Evolutionary conservation across 805 yeast species (phyloP), one percentile per base, ranked within the genome.

Genomic region (Isabelozyma rhagii): DNA sequence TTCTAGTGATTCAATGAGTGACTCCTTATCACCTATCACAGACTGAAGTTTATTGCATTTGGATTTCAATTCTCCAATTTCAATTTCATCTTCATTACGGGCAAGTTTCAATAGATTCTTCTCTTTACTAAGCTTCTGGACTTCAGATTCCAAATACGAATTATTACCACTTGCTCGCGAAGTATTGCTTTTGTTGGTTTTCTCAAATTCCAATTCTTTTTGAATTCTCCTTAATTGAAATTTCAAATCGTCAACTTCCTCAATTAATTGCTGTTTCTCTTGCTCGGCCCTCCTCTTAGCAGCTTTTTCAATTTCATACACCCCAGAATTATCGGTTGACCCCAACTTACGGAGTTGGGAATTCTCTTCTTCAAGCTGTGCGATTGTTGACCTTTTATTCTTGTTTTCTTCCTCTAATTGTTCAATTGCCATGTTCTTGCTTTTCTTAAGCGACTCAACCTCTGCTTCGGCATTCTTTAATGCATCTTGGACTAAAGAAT

Each of bases 1-100:
- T 46, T 66, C 68, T 47, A 75, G 57, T 6, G 68, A 59, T 9
- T 64, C 63, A 14, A 72, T 55, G 15, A 70, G 69, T 14, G 62
- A 56, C 41, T 77, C 80, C 52, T 72, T 77, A 14, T 61, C 67
- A 5, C 57, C 54, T 3, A 73, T 44, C 5, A 42, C 52, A 8
- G 47, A 47, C 46, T 55, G 55, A 15, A 62, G 58, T 34, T 56
- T 45, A 57, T 34, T 15, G 9, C 21, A 39, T 51, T 62, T 54
- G 43, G 59, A 28, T 51, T 58, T 43, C 52, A 63, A 43, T 38
- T 57, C 51, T 41, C 58, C 59, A n/a, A 69, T 62, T 39, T 68
- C 68, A 47, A 77, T 62, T 49, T 74, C 78, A n/a, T 63, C 53
- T 21, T 69, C 67, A 11, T 73, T 70, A 41, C 8, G 64, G 66